phyloP scores from a whole-genome alignment of 2,329 filamentous ascomycete species.

The Microsporum audouinii region DNA sequence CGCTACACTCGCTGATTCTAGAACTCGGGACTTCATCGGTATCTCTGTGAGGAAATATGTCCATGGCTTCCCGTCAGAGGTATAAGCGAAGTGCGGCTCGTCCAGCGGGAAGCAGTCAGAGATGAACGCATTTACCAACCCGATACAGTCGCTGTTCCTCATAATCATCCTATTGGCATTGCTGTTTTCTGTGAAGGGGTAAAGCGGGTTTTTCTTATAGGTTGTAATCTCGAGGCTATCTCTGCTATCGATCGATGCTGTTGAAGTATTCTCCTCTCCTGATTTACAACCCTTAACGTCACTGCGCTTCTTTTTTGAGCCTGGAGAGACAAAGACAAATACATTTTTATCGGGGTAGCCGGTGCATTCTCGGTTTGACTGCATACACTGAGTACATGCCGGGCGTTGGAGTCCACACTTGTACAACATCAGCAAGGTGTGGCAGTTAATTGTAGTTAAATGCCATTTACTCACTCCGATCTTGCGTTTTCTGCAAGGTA shows the following conservation, averaged over 20 bases:
- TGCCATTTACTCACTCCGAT: constrained; percentile 15
- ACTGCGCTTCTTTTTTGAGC: constrained; percentile 8
- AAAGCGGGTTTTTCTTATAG: too few relatives aligned
- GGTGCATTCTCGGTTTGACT: constrained; percentile 21
- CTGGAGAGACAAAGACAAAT: constrained; percentile 21
- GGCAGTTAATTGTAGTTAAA: background rate
- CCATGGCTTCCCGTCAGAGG: constrained; percentile 18
- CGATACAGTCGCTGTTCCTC: background rate
- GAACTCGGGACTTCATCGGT: constrained; percentile 17
- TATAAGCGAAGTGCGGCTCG: constrained; percentile 4
- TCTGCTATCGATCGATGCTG: too few relatives aligned
- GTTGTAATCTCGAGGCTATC: too few relatives aligned
- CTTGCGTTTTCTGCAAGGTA: constrained; percentile 20
- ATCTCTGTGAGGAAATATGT: constrained; percentile 20
- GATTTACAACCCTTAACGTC: background rate
- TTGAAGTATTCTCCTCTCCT: too few relatives aligned
- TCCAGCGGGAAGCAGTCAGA: background rate
- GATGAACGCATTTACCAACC: background rate
- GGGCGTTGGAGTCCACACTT: constrained; percentile 25
- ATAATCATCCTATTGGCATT: background rate
- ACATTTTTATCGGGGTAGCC: constrained; percentile 22
- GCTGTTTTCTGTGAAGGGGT: background rate
- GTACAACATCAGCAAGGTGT: background rate
- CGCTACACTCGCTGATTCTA: constrained; percentile 23
- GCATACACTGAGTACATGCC: constrained; percentile 21